These are phyloP conservation scores for Crithidia fasciculata DNA, from an alignment of 208 protist genomes.

Conservation along the genomic window DNA sequence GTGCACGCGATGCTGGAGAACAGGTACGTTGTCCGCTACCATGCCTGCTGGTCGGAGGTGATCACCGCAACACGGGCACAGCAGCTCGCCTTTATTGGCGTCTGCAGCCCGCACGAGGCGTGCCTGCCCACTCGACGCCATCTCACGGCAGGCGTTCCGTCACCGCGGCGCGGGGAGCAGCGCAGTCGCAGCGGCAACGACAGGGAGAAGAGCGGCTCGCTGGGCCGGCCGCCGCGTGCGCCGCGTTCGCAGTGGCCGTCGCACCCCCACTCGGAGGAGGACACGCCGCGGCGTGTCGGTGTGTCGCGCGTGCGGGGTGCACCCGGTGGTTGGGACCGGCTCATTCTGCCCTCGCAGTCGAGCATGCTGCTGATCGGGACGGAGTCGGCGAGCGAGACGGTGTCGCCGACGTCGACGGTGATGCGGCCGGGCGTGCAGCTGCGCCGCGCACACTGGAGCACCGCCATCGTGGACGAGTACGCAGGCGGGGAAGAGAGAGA, in stretches of 20 bases:
- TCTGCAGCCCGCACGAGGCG: conserved; percentile 51
- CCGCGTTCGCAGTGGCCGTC: neutral
- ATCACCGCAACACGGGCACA: conserved; percentile 66
- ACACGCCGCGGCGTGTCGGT: neutral
- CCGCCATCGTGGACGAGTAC: conserved; percentile 27
- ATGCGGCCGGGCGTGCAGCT: neutral
- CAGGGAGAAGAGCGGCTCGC: neutral
- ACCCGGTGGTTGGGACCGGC: conserved; percentile 26
- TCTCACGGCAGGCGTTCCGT: neutral
- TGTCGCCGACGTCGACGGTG: conserved; percentile 11
- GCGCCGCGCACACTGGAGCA: conserved; percentile 3
- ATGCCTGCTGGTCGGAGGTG: conserved; percentile 83
- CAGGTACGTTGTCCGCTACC: conserved; percentile 74
- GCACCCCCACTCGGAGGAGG: neutral
- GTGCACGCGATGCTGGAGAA: conserved; percentile 74
- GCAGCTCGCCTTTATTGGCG: conserved; percentile 74
- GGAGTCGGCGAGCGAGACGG: conserved; percentile 22
- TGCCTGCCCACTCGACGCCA: conserved; percentile 1
- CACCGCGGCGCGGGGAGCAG: neutral
- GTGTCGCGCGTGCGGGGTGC: conserved; percentile 8
- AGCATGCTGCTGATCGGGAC: conserved; percentile 35
- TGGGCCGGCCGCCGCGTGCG: neutral
- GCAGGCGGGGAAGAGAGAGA: conserved; percentile 30
- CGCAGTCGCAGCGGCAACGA: neutral
- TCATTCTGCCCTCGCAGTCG: conserved; percentile 19